Base-by-base conservation (phyloP, 2,329 filamentous ascomycete species). In the Pezicula radicicola region DNA sequence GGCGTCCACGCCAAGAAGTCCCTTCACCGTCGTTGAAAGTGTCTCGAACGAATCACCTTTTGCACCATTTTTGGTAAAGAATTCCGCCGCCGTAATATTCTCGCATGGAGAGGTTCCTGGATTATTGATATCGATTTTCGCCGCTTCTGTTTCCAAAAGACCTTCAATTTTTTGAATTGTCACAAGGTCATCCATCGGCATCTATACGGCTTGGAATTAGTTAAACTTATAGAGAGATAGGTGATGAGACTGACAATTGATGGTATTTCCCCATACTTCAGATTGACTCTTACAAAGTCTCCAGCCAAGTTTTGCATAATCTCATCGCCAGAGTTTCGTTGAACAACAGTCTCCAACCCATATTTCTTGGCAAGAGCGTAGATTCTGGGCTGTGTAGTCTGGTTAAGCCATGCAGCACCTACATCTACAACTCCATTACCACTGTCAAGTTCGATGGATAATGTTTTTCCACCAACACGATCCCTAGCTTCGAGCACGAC, bases 341-440 rank as follows among this genome's bases (percentile, higher is more conserved):
- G 79, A 57, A 71, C 68, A 6, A 78, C 66, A 1, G 76, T 54
- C 27, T 78, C 72, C 0, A 75, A 57, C 0, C 70, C 70, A 46
- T 74, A 77, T 39, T 63, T 57, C 45, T 69, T 56, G 0, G 70
- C 70, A 6, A 79, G 62, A 0, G 61, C 66, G 55, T 65, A 74
- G 44, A 83, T 72, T 18, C 52, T 37, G 1, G 54, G 49, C 40
- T 60, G 58, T 41, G 56, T 58, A 2, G 54, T 57, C 37, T 60
- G 52, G 30, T 85, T 84, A 55, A 84, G 75, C 81, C 81, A 84
- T 0, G 78, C 79, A 0, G 79, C 81, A 3, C 81, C 81, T 0
- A 82, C 60, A 19, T 84, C 81, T 4, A 75, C 68, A 0, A 66
- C 54, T 0, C 73, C 74, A 25, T 25, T 25, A 2, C 60, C 70